A percentile compares a stretch with the other conserved stretches of the same genome.
phyloP scores from a whole-genome alignment of 352 stramenopile genomes.

The Phytophthora citricola region DNA sequence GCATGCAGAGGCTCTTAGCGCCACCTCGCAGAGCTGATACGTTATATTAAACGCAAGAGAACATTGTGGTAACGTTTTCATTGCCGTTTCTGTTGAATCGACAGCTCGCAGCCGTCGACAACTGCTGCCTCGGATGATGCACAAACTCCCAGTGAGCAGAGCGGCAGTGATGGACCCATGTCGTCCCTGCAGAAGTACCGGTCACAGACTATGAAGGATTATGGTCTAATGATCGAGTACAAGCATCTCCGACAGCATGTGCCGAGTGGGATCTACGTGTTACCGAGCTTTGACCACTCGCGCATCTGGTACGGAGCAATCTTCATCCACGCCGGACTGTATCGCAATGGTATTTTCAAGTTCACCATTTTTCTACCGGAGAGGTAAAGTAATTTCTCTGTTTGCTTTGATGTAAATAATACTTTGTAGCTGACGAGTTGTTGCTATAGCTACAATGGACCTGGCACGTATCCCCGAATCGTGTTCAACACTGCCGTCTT shows the following conservation, averaged over 20 bases:
- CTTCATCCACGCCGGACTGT: slow-evolving; percentile 95
- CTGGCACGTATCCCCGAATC: slow-evolving; percentile 92
- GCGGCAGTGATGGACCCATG: slow-evolving; percentile 57
- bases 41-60: neutral
- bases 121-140: slow-evolving; percentile 16
- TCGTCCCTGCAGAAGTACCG: slow-evolving; percentile 86
- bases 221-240: slow-evolving; percentile 98
- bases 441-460: slow-evolving; percentile 92
- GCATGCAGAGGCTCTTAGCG: neutral
- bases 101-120: slow-evolving; percentile 27
- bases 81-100: neutral
- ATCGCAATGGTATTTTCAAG: slow-evolving; percentile 97
- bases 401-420: no score
- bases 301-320: slow-evolving; percentile 95
- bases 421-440: slow-evolving; percentile 12
- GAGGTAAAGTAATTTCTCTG: slow-evolving; percentile 38
- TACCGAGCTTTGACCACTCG: slow-evolving; percentile 93
- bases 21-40: neutral
- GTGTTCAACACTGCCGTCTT: slow-evolving; percentile 94
- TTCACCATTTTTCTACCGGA: slow-evolving; percentile 92
- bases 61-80: slow-evolving; percentile 5
- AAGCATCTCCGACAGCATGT: slow-evolving; percentile 96
- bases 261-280: slow-evolving; percentile 95
- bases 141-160: slow-evolving; percentile 26
- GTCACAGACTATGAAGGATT: slow-evolving; percentile 93